These are phyloP conservation scores for Pyrus hybrid DNA, from an alignment of 331 rosid genomes.

Conservation along the genomic window DNA sequence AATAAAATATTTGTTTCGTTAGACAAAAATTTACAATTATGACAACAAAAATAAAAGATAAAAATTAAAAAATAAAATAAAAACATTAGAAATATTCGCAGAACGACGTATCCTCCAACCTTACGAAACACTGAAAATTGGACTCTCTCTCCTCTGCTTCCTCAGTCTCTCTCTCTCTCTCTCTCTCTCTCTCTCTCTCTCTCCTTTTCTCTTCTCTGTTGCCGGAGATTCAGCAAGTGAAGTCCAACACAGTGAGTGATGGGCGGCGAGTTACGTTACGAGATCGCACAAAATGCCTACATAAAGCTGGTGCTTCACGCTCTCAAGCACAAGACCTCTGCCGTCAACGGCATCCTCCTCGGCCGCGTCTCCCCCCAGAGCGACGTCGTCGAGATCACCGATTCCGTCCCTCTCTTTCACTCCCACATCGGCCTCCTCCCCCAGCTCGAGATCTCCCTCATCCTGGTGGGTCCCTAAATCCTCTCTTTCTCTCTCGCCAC, in stretches of 20 bases:
- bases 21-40: too few species aligned
- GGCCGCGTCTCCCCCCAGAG: constrained; percentile 68
- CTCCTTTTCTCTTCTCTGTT: background rate
- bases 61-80: too few species aligned
- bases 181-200: background rate
- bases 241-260: constrained; percentile 25
- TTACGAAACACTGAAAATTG: background rate
- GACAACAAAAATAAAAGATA: too few species aligned
- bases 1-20: too few species aligned
- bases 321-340: background rate
- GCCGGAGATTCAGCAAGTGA: background rate
- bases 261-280: constrained; percentile 70
- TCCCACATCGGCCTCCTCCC: constrained; percentile 90
- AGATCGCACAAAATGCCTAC: constrained; percentile 43
- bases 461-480: constrained; percentile 38
- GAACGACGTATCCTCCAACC: background rate
- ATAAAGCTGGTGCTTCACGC: too few species aligned
- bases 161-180: background rate
- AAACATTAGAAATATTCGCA: background rate
- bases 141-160: background rate
- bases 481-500: background rate
- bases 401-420: constrained; percentile 94
- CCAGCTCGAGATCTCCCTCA: constrained; percentile 88
- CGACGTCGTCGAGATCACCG: constrained; percentile 67
- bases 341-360: constrained; percentile 83